These are phyloP conservation scores for Salvia miltiorrhiza DNA, from an alignment of 257 asterid species.

Conservation along the genomic window DNA sequence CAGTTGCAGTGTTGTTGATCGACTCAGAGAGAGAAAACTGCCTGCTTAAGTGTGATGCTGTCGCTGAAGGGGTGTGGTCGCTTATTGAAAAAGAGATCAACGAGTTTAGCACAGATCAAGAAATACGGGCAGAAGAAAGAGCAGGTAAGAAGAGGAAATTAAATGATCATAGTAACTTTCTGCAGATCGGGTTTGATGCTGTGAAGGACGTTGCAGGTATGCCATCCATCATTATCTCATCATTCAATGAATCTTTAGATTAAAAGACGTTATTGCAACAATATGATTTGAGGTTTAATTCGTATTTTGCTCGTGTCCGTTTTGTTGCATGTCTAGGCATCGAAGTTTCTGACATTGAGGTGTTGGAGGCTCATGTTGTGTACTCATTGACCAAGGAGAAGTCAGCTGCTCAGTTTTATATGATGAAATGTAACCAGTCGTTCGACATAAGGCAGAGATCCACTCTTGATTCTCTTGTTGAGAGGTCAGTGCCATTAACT, in stretches of 20 bases:
- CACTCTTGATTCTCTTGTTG: constrained; percentile 43
- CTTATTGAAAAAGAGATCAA: constrained; percentile 41
- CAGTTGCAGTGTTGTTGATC: constrained; percentile 55
- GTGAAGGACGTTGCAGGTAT: constrained; percentile 50
- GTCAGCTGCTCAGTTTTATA: constrained; percentile 52
- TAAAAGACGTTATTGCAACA: too few species aligned
- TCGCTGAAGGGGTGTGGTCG: constrained; percentile 67
- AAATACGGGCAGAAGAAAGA: too few species aligned
- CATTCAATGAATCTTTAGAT: background rate
- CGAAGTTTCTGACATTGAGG: constrained; percentile 38
- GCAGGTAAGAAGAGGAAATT: constrained; percentile 35
- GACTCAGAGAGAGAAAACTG: constrained; percentile 54
- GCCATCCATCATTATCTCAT: background rate
- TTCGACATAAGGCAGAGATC: constrained; percentile 18
- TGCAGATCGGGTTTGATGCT: constrained; percentile 44
- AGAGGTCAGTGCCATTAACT: constrained; percentile 44
- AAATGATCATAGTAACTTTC: constrained; percentile 24
- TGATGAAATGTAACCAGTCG: constrained; percentile 44
- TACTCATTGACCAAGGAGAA: constrained; percentile 56
- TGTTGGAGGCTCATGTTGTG: constrained; percentile 56
- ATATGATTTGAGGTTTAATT: too few species aligned
- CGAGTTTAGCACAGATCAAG: constrained; percentile 12
- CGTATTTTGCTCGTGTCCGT: constrained; percentile 3
- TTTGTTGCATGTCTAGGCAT: constrained; percentile 44
- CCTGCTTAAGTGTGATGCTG: constrained; percentile 32